These are phyloP conservation scores for Candida sphagnicola DNA, from an alignment of 805 yeast species.

Conservation along the genomic window DNA sequence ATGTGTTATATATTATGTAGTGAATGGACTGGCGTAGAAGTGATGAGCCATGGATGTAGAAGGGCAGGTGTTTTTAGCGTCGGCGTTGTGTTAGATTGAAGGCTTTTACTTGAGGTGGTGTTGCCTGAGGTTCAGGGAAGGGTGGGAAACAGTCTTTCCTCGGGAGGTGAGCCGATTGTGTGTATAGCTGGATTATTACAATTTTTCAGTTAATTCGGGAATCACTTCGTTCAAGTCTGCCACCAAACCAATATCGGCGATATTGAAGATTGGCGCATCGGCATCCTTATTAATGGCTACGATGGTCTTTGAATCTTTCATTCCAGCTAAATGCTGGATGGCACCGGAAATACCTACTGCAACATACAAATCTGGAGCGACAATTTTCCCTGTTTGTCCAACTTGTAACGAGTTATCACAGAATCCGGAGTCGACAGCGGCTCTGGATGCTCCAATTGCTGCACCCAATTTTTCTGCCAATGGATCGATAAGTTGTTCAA, in stretches of 20 bases:
- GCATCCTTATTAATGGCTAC: constrained; percentile 94
- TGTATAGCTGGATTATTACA: constrained; percentile 30
- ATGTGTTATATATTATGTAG: no score
- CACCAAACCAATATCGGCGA: constrained; percentile 85
- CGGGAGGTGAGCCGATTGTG: no score
- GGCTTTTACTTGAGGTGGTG: no score
- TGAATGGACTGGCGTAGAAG: no score
- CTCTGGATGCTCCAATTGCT: constrained; percentile 96
- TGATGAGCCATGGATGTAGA: no score
- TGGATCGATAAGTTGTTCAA: constrained; percentile 73
- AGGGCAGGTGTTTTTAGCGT: no score
- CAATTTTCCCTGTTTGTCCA: constrained; percentile 97
- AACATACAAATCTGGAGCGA: constrained; percentile 91
- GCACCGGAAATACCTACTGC: constrained; percentile 98
- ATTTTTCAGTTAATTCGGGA: constrained; percentile 85
- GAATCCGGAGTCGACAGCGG: constrained; percentile 95
- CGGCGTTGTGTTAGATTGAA: no score
- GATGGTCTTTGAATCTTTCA: constrained; percentile 92
- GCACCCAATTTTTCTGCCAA: constrained; percentile 82
- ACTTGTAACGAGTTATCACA: constrained; percentile 95
- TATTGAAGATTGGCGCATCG: constrained; percentile 89
- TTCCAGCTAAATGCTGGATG: constrained; percentile 96
- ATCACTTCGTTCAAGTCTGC: constrained; percentile 83
- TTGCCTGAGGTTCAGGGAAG: no score
- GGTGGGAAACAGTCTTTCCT: no score